Evolutionary conservation across 2,329 filamentous ascomycete species (phyloP).

Genomic region (Nemania sp.): DNA sequence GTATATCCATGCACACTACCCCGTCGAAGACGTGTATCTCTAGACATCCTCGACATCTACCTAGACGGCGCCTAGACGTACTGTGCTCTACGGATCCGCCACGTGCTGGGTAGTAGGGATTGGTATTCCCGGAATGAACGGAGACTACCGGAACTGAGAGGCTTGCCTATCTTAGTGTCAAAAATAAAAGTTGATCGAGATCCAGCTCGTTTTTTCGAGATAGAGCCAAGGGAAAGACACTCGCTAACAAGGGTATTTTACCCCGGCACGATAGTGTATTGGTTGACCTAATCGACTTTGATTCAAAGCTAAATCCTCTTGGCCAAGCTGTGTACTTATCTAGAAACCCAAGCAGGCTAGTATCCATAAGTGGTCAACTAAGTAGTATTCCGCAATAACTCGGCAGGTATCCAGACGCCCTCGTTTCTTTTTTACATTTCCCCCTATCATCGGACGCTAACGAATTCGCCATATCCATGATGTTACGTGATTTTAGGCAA

Average conservation of each 20-base stretch:
- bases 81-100: neutral
- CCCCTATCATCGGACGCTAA: neutral
- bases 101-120: conserved; percentile 17
- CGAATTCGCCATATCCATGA: no score
- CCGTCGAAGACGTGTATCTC: neutral
- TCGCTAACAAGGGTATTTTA: neutral
- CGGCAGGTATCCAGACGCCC: conserved; percentile 13
- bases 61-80: no score
- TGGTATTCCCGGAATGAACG: neutral
- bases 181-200: no score
- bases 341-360: neutral
- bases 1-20: neutral
- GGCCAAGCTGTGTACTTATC: neutral
- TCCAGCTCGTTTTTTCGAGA: neutral
- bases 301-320: neutral
- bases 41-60: no score
- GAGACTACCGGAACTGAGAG: neutral
- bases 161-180: neutral
- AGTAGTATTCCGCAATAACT: neutral
- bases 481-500: neutral
- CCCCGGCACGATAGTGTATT: no score
- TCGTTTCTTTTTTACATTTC: neutral
- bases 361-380: no score
- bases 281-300: no score
- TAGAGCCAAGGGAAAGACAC: neutral